Evolutionary conservation across 805 yeast species (phyloP), one percentile per base, ranked within the genome.

Genomic region (Danielia reshetovae): DNA sequence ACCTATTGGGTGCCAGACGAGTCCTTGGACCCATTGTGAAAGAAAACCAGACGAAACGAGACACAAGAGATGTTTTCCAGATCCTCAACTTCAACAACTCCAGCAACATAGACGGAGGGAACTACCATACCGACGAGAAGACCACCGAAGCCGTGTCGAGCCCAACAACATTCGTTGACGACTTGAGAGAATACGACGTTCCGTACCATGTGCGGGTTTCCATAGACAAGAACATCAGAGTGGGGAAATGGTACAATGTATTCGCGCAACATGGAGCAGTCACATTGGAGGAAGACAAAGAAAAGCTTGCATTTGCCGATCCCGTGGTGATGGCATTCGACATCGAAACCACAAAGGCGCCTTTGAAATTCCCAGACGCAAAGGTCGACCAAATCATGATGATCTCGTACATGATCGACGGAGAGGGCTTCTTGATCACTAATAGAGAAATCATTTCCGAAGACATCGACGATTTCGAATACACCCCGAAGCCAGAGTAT

Each of bases 341-440:
- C 72, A 93, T 93, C 36, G 99, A 93, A 68, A 93, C 99, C 1
- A 87, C 97, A 10, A 93, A 93, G 56, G 87, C 94, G 9, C 97
- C 97, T 2, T 70, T 93, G 40, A 94, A 93, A 56, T 93, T 93
- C 48, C 99, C 99, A 0, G 98, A 87, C 51, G 75, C 96, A 5
- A 70, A 82, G 8, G 72, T 84, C 5, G 99, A 93, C 62, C 94
- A 86, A 59, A 75, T 93, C 26, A 93, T 93, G 97, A 94, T 94
- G 98, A 93, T 93, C 32, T 94, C 98, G 2, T 93, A 93, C 57
- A 94, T 94, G 98, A 89, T 93, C 42, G 98, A 93, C 55, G 98
- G 97, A 8, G 95, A 86, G 49, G 99, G 99, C 24, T 93, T 67
- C 54, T 65, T 93, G 25, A 94, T 93, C 40, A 93, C 97, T 7